A percentile compares a stretch with the other conserved stretches of the same genome.
These are phyloP conservation scores for Gracilariopsis chorda DNA, from an alignment of 23 red algal genomes.

Conservation along the genomic window DNA sequence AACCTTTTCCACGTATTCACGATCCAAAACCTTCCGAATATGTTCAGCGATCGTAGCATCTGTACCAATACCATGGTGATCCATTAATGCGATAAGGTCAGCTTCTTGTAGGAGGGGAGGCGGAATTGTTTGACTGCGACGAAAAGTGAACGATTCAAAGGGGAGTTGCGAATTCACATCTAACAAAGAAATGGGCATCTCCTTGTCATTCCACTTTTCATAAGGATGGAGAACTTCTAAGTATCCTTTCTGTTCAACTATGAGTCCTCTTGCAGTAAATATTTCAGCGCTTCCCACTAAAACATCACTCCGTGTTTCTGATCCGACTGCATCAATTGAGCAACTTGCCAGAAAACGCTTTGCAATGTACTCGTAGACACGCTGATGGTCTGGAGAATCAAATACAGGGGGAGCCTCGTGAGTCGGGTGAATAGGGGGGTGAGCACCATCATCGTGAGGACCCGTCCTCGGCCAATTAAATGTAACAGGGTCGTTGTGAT, in stretches of 20 bases:
- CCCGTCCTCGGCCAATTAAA: conserved; percentile 86
- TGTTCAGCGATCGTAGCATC: conserved; percentile 99
- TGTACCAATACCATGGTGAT: conserved; percentile 95
- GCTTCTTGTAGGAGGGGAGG: conserved; percentile 85
- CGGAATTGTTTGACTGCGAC: conserved; percentile 63
- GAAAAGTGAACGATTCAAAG: conserved; percentile 53
- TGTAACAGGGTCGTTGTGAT: conserved; percentile 22
- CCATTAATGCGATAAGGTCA: conserved; percentile 92
- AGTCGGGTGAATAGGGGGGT: conserved; percentile 97
- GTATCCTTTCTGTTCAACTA: conserved; percentile 74
- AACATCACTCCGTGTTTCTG: conserved; percentile 70
- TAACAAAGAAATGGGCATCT: conserved; percentile 60
- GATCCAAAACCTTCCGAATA: conserved; percentile 91
- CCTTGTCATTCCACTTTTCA: conserved; percentile 73
- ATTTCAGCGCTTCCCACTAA: conserved; percentile 57
- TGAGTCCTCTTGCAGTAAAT: conserved; percentile 75
- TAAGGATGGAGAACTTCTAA: conserved; percentile 77
- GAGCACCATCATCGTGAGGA: conserved; percentile 76
- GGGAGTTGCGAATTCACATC: not conserved
- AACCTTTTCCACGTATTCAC: conserved; percentile 88
- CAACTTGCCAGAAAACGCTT: conserved; percentile 91
- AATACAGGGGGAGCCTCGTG: conserved; percentile 60
- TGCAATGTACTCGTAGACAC: conserved; percentile 88
- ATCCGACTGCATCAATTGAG: conserved; percentile 80
- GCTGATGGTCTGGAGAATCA: conserved; percentile 38